phyloP scores from a whole-genome alignment of 2,329 filamentous ascomycete genomes.

The Claviceps capensis region DNA sequence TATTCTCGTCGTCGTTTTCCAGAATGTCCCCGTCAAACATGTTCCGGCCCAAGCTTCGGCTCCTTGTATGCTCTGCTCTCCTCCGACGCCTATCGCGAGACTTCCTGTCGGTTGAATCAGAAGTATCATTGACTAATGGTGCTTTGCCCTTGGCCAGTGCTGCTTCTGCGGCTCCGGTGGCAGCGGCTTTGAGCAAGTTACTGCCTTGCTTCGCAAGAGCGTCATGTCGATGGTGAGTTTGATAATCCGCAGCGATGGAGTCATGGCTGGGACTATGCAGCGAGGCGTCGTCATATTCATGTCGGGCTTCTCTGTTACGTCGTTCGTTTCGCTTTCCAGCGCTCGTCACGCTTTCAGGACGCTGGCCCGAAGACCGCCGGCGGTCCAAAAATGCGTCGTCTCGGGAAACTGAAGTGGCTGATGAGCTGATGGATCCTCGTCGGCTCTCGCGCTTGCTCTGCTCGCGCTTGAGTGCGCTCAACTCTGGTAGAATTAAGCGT shows the following conservation, averaged over 20 bases:
- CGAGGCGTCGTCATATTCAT: slow-evolving; percentile 38
- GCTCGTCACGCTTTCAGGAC: slow-evolving; percentile 38
- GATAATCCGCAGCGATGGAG: slow-evolving; percentile 26
- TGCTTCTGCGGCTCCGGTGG: slow-evolving; percentile 29
- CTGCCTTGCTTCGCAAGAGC: slow-evolving; percentile 31
- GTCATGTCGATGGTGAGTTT: slow-evolving; percentile 21
- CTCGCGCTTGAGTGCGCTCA: slow-evolving; percentile 83
- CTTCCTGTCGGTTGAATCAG: slow-evolving; percentile 36
- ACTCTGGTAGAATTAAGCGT: slow-evolving; percentile 76
- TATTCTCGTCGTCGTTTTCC: slow-evolving; percentile 23
- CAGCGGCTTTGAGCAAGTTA: slow-evolving; percentile 30
- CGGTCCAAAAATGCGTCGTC: slow-evolving; percentile 45
- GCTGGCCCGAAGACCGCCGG: slow-evolving; percentile 47
- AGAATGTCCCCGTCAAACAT: slow-evolving; percentile 36
- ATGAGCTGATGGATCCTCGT: slow-evolving; percentile 49
- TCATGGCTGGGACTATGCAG: slow-evolving; percentile 34
- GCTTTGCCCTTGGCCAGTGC: slow-evolving; percentile 20
- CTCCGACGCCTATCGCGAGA: slow-evolving; percentile 37
- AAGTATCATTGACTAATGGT: slow-evolving; percentile 23
- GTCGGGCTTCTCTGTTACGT: slow-evolving; percentile 40
- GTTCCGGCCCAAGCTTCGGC: slow-evolving; percentile 29
- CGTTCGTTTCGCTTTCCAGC: slow-evolving; percentile 29
- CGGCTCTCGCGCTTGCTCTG: slow-evolving; percentile 64
- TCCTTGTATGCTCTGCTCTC: slow-evolving; percentile 34
- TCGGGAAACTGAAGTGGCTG: slow-evolving; percentile 38